Evolutionary conservation across 768 basidiomycete genomes (phyloP), one percentile per base, ranked within the genome.

Genomic region (Leccinum subgranulosum): DNA sequence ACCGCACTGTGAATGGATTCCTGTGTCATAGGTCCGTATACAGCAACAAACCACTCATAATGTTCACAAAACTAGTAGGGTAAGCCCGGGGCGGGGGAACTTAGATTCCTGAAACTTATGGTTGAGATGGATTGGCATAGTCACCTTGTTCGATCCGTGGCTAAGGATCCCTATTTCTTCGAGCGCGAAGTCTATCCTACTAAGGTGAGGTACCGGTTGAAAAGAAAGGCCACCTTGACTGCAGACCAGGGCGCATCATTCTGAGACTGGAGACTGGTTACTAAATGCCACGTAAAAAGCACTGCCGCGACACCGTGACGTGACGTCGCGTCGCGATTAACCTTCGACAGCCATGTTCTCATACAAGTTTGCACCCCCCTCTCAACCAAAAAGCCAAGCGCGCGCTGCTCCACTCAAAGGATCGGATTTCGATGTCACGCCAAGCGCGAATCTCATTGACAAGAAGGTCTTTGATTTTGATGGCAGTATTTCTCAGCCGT

Each of bases 201-300:
- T 21, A 66, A 21, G 10, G 52, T 61, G 0, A 43, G 53, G 12
- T 66, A 66, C n/a, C 64, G 64, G 28, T 63, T 66, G 55, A 63
- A 15, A 5, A 66, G 58, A 43, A 66, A 66, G 14, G 57, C 19
- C 6, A 33, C 23, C 36, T 66, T 64, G 5, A 52, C 53, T 12
- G 41, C 2, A 9, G 10, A 6, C 59, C 62, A 60, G 29, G 21
- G 62, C 2, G 50, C 27, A 9, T 14, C n/a, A n/a, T n/a, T n/a
- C n/a, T 29, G 23, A 23, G 23, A 23, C 23, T 23, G 23, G 23
- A 23, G 23, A 23, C 23, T 23, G 23, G 23, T 23, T 23, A 23
- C 23, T 23, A 23, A 23, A 23, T 23, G 23, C 43, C 33, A 34
- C 33, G 33, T 34, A 14, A 34, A 15, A 14, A 34, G 33, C 33